Base-by-base conservation (phyloP, 495 filamentous ascomycete species). In the Aspergillus sparsus region DNA sequence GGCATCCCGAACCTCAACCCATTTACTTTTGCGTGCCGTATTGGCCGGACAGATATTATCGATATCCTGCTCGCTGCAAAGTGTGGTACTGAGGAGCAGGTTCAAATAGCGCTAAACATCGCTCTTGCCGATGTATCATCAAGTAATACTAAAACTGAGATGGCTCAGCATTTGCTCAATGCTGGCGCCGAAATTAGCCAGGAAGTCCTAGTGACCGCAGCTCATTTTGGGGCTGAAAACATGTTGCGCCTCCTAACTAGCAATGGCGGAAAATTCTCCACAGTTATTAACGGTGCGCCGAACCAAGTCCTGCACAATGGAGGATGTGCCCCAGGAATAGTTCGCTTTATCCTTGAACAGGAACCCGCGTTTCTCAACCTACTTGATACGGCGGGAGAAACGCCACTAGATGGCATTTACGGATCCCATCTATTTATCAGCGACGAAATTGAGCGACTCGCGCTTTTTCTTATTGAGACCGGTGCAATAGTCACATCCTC, bases 391-490 rank as follows among this genome's bases (percentile, higher is more conserved):
- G 7, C 9, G 16, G 44, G 44, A 5, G 44, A 47, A 47, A 47
- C 44, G 15, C 44, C 44, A 16, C 44, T 47, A 16, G 44, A 47
- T 10, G 27, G 15, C 44, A n/a, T 47, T 18, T 47, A 47, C 44
- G n/a, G n/a, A 5, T 7, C 16, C 5, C 44, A 18, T 0, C 5
- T 5, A 1, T 47, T 15, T 15, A 8, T 4, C 9, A 9, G 27
- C n/a, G n/a, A 47, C 4, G 15, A 21, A 16, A 6, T 7, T 7
- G 44, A 47, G n/a, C 4, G 3, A 16, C 9, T 47, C 44, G 44
- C 15, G 15, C 44, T 47, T 9, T 47, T 47, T 16, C 44, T 47
- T 9, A 21, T 47, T 7, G 44, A 21, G 6, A n/a, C 44, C 44
- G 44, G 16, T 8, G 44, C 15, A 4, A 9, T 18, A 16, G 44